These are phyloP conservation scores for Gigaspora rosea DNA, from an alignment of 192 early-diverging fungal species.

Conservation along the genomic window DNA sequence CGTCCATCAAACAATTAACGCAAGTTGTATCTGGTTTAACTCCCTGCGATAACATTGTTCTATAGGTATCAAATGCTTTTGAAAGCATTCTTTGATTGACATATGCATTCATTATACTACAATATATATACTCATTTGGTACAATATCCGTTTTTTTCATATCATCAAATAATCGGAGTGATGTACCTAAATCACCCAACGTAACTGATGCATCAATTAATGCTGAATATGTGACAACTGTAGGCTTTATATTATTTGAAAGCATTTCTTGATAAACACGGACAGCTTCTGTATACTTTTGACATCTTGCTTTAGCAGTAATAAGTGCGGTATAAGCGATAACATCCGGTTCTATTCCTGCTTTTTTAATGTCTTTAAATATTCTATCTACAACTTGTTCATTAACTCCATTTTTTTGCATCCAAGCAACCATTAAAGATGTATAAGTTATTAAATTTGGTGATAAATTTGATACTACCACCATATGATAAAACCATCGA, in stretches of 20 bases:
- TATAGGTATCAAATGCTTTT: background rate
- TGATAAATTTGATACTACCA: background rate
- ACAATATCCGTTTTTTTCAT: slow-evolving; percentile 11
- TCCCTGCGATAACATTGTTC: slow-evolving; percentile 2
- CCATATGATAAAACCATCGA: background rate
- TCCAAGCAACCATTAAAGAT: background rate
- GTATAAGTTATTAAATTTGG: slow-evolving; percentile 5
- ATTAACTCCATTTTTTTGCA: background rate
- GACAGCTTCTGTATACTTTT: background rate
- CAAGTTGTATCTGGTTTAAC: slow-evolving; percentile 15
- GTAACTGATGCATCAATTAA: slow-evolving; percentile 13
- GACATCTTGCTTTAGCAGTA: slow-evolving; percentile 3
- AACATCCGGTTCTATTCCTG: slow-evolving; percentile 15
- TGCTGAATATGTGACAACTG: slow-evolving; percentile 12
- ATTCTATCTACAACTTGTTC: background rate
- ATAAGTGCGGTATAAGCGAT: slow-evolving; percentile 28
- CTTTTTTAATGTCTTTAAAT: slow-evolving; percentile 22
- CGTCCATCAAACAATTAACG: slow-evolving; percentile 33
- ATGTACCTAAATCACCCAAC: background rate
- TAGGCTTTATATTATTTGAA: slow-evolving; percentile 21
- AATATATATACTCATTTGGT: slow-evolving; percentile 27
- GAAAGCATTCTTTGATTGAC: background rate
- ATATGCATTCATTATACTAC: slow-evolving; percentile 14
- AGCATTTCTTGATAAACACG: slow-evolving; percentile 29
- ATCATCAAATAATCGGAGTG: background rate